phyloP scores from a whole-genome alignment of 805 yeast species.

The Candida tammaniensis region DNA sequence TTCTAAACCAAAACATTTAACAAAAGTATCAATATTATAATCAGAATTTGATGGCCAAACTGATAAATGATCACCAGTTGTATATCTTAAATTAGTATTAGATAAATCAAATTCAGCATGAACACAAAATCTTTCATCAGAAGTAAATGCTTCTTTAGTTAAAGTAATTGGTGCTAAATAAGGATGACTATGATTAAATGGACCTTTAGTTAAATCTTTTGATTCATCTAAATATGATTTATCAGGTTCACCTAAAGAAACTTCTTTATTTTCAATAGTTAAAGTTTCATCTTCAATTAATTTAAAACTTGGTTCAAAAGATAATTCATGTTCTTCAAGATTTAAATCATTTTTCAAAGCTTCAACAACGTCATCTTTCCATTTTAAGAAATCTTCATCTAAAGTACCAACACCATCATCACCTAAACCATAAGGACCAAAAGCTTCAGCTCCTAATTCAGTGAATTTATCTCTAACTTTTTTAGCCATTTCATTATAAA shows the following conservation, averaged over 20 bases:
- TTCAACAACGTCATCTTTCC: conserved; percentile 82
- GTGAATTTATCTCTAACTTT: conserved; percentile 49
- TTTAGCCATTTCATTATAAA: conserved; percentile 79
- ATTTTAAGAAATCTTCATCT: conserved; percentile 90
- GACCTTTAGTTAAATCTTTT: conserved; percentile 53
- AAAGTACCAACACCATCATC: conserved; percentile 94
- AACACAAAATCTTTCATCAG: conserved; percentile 70
- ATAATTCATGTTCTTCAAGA: conserved; percentile 76
- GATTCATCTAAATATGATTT: conserved; percentile 34
- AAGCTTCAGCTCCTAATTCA: conserved; percentile 65
- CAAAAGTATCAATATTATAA: conserved; percentile 67
- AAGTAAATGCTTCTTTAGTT: conserved; percentile 69
- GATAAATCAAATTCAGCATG: conserved; percentile 87
- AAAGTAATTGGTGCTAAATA: conserved; percentile 64
- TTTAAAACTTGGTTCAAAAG: conserved; percentile 68
- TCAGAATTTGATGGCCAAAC: conserved; percentile 89
- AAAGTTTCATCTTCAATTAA: conserved; percentile 35
- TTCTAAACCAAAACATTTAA: conserved; percentile 58
- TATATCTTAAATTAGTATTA: conserved; percentile 69
- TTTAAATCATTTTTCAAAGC: conserved; percentile 59
- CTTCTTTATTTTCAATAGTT: conserved; percentile 28
- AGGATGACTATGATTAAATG: conserved; percentile 81
- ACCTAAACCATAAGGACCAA: conserved; percentile 85
- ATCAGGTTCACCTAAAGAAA: conserved; percentile 78
- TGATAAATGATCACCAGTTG: conserved; percentile 96